These are phyloP conservation scores for Guillardia theta DNA, from an alignment of 78 protist species.

Conservation along the genomic window DNA sequence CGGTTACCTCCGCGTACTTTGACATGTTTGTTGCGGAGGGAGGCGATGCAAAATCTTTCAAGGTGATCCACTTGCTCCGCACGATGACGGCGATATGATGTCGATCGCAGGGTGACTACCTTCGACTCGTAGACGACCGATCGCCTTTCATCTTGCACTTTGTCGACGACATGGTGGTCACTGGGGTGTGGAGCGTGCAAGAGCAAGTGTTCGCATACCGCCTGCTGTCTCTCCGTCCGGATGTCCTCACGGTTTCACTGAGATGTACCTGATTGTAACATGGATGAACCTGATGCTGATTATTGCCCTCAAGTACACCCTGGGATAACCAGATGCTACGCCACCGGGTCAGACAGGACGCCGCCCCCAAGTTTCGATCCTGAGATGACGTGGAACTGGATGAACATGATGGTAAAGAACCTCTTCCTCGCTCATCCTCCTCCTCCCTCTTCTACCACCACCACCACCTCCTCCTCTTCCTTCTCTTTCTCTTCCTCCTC, in stretches of 20 bases:
- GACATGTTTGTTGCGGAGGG: neutral
- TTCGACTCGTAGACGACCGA: neutral
- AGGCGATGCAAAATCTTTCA: neutral
- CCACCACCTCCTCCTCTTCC: neutral
- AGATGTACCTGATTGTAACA: too few species aligned
- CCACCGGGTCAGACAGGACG: neutral
- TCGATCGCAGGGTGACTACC: slow-evolving; percentile 26
- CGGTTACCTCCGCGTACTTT: neutral
- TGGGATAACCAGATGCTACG: neutral
- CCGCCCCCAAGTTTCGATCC: neutral
- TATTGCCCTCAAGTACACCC: slow-evolving; percentile 23
- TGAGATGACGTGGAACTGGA: neutral
- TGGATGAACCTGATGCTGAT: too few species aligned
- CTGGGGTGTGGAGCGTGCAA: neutral
- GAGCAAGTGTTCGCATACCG: neutral
- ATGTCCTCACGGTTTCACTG: neutral
- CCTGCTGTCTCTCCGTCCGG: neutral
- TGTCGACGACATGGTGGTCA: neutral
- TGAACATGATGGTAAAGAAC: neutral
- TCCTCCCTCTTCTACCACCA: neutral
- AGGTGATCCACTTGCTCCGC: neutral
- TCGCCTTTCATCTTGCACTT: slow-evolving; percentile 18
- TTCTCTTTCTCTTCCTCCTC: neutral
- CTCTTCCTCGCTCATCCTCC: neutral
- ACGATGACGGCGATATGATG: too few species aligned